phyloP scores from a whole-genome alignment of 352 stramenopile genomes.

The Pythium aphanidermatum region DNA sequence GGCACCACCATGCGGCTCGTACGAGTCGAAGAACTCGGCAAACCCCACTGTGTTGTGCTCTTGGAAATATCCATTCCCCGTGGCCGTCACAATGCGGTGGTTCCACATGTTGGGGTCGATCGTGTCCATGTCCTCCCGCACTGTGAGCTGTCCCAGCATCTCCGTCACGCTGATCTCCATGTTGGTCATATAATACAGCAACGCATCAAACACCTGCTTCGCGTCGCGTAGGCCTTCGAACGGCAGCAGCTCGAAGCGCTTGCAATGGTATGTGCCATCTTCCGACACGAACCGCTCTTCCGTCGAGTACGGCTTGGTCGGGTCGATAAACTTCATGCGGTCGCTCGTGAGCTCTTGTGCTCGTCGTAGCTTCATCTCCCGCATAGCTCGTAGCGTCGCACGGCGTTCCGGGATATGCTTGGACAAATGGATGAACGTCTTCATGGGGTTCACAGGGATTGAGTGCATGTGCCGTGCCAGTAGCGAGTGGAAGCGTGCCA shows the following conservation, averaged over 20 bases:
- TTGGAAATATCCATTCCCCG: slow-evolving; percentile 1
- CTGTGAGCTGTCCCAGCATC: slow-evolving; percentile 37
- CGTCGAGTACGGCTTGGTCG: slow-evolving; percentile 6
- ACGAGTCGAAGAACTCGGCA: slow-evolving; percentile 26
- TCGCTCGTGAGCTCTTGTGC: slow-evolving; percentile 4
- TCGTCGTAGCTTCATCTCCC: slow-evolving; percentile 7
- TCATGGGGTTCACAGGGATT: slow-evolving; percentile 10
- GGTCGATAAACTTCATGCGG: slow-evolving; percentile 12
- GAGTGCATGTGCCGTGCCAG: slow-evolving; percentile 11
- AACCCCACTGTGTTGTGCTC: slow-evolving; percentile 20
- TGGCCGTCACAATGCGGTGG: slow-evolving; percentile 32
- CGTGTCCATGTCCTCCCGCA: slow-evolving; percentile 45
- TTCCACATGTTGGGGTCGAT: slow-evolving; percentile 27
- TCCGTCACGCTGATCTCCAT: slow-evolving; percentile 53
- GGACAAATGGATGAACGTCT: slow-evolving; percentile 10
- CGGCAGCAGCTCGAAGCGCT: slow-evolving; percentile 30
- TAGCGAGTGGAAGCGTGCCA: slow-evolving; percentile 12
- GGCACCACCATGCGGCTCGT: slow-evolving; percentile 7
- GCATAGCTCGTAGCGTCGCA: slow-evolving; percentile 13
- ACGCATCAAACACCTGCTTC: slow-evolving; percentile 41
- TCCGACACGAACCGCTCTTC: slow-evolving; percentile 10
- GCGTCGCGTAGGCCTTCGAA: slow-evolving; percentile 33
- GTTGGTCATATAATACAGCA: slow-evolving; percentile 34
- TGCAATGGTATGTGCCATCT: slow-evolving; percentile 8
- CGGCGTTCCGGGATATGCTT: slow-evolving; percentile 6